Base-by-base conservation (phyloP, 139 green algal genomes). In the Chlorella sp. region DNA sequence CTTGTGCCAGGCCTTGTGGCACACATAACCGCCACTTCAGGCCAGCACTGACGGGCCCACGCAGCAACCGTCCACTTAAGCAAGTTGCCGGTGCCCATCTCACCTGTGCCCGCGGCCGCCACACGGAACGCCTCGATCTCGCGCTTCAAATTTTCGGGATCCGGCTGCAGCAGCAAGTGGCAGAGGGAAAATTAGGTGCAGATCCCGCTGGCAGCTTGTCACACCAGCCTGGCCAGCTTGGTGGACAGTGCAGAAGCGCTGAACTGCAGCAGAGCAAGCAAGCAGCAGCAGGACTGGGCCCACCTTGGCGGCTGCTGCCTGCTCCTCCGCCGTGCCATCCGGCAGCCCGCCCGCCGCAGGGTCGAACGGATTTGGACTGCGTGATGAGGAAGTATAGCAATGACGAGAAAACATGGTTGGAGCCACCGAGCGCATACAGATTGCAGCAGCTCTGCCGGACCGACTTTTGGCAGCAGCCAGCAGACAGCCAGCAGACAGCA, bases 331-430 rank as follows among this genome's bases (percentile, higher is more conserved):
- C 11, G 38, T 73, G 40, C 70, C 69, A 28, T 73, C 72, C 19
- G 62, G 13, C 8, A 88, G 76, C 20, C 87, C 87, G 6, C 79
- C 80, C 24, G 56, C 64, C 6, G 36, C 43, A 16, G 73, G 38
- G 32, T 81, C 58, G 34, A 90, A 90, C 3, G 87, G 78, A 65
- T 90, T 79, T 16, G 87, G 83, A 20, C 76, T 82, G 76, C 54
- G 5, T 7, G 26, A 46, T 2, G 5, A 28, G 34, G 20, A 19
- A 54, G 30, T 26, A 62, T 6, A 43, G 73, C 44, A 38, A 65
- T 30, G 32, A 65, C 24, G 32, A 30, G 13, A 16, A 20, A 65
- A 16, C 13, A 65, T 14, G 56, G 22, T n/a, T n/a, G 56, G 3
- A 65, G 56, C 56, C 3, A 65, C 6, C 56, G 30, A 4, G 56